Percentiles rank a stretch among this genome's conserved stretches.
Evolutionary conservation across 805 yeast species (phyloP).

Genomic region (Ogataea minuta): DNA sequence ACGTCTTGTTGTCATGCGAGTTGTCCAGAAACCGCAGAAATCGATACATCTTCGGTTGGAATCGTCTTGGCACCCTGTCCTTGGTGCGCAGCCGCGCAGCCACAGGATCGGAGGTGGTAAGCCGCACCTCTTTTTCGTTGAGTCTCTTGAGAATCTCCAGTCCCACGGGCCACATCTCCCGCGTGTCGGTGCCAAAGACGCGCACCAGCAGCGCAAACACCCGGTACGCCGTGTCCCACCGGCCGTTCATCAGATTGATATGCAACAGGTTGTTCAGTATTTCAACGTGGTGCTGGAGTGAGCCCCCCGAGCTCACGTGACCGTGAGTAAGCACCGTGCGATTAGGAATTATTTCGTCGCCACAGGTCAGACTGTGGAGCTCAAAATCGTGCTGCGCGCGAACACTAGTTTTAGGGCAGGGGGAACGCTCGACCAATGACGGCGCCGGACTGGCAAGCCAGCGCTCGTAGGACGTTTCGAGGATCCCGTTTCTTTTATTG

Average conservation of each 20-base stretch:
- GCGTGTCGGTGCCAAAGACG: conserved; percentile 48
- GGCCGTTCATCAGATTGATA: conserved; percentile 41
- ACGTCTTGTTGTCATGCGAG: conserved; percentile 12
- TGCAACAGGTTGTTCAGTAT: conserved; percentile 48
- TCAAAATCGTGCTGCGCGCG: conserved; percentile 3
- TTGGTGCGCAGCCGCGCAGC: conserved; percentile 3
- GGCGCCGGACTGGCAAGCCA: conserved; percentile 18
- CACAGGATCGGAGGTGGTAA: conserved; percentile 1
- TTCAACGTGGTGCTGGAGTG: conserved; percentile 13
- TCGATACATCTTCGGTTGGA: conserved; percentile 17
- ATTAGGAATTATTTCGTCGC: conserved; percentile 15
- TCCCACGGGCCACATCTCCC: conserved; percentile 64
- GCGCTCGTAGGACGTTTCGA: conserved; percentile 21
- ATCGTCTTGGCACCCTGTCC: conserved; percentile 6
- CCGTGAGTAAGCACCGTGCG: conserved; percentile 12
- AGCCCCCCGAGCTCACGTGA: conserved; percentile 18
- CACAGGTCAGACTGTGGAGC: conserved; percentile 9
- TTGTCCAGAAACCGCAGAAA: conserved; percentile 20
- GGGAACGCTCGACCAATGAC: conserved; percentile 3
- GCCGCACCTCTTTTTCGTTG: conserved; percentile 22
- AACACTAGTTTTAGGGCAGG: conserved; percentile 1
- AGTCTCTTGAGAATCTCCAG: conserved; percentile 45
- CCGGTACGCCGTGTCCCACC: conserved; percentile 58
- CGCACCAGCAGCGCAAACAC: conserved; percentile 50
- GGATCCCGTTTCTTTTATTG: conserved; percentile 15